Percentiles rank a stretch among this genome's conserved stretches.
Conservation (phyloP, 2,329 filamentous ascomycete species). For the Pestalotiopsis sp. region DNA sequence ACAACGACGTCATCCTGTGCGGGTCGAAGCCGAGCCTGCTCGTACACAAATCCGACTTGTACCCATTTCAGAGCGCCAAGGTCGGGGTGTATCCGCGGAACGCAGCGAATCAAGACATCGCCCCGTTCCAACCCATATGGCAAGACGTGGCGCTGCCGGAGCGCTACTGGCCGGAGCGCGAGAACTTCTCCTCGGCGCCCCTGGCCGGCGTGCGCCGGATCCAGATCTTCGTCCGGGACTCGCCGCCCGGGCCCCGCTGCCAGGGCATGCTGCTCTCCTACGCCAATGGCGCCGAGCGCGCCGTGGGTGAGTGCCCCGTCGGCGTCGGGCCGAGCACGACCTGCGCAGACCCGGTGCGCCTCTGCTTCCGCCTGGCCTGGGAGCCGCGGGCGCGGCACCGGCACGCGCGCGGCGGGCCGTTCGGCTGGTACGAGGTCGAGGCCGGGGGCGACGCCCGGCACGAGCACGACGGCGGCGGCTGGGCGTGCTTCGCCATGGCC, state of each 20-base stretch:
- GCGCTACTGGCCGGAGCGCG: not conserved
- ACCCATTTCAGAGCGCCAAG: not conserved
- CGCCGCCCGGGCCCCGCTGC: not conserved
- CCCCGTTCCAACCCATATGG: not conserved
- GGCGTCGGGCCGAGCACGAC: not conserved
- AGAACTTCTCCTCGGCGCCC: not conserved
- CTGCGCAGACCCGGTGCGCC: not conserved
- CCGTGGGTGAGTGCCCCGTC: conserved; percentile 6
- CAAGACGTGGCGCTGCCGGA: not conserved
- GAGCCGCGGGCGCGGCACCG: not conserved
- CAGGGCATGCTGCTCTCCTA: conserved; percentile 7
- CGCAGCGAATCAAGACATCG: not conserved
- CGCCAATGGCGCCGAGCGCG: conserved; percentile 12
- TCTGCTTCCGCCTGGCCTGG: not conserved
- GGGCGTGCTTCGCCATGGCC: too few relatives aligned
- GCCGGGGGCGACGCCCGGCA: too few relatives aligned
- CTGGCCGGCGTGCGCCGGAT: not conserved
- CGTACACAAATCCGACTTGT: not conserved
- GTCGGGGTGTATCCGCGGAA: conserved; percentile 2
- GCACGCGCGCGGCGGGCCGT: too few relatives aligned
- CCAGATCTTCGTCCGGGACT: not conserved
- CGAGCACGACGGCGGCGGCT: too few relatives aligned
- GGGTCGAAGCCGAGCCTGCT: not conserved
- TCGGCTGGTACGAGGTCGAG: too few relatives aligned
- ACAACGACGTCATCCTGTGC: conserved; percentile 1